Percentiles rank a stretch among this genome's conserved stretches.
Conservation (phyloP, 352 stramenopile species). For the Pythium vanterpoolii region DNA sequence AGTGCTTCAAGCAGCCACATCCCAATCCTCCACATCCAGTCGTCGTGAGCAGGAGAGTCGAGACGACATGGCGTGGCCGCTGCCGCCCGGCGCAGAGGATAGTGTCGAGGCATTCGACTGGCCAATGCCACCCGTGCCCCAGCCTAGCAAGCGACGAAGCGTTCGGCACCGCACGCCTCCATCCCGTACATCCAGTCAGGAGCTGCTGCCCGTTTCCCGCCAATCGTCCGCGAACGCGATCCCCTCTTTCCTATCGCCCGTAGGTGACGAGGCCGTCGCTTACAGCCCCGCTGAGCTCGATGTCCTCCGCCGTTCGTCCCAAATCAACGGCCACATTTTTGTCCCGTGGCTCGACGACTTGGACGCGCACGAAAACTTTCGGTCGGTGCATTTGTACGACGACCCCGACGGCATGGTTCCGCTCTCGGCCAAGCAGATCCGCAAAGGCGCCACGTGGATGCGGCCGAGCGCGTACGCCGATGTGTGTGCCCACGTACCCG, state of each 20-base stretch:
- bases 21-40: not conserved
- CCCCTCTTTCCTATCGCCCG: not conserved
- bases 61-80: slow-evolving; percentile 11
- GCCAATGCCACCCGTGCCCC: slow-evolving; percentile 10
- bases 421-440: slow-evolving; percentile 67
- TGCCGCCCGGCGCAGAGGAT: slow-evolving; percentile 9
- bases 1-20: not conserved
- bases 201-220: slow-evolving; percentile 5
- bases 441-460: slow-evolving; percentile 61
- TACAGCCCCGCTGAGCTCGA: slow-evolving; percentile 71
- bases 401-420: slow-evolving; percentile 69
- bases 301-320: slow-evolving; percentile 74
- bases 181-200: slow-evolving; percentile 16
- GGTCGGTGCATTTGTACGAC: slow-evolving; percentile 41
- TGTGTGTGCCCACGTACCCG: slow-evolving; percentile 41
- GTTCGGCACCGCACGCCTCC: slow-evolving; percentile 3
- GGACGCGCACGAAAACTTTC: slow-evolving; percentile 58
- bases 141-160: slow-evolving; percentile 8
- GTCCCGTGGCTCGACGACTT: slow-evolving; percentile 76
- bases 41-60: not conserved
- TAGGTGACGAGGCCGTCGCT: not conserved
- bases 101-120: slow-evolving; percentile 16
- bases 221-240: slow-evolving; percentile 6
- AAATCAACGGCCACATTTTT: slow-evolving; percentile 84
- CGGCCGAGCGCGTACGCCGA: slow-evolving; percentile 57